Conservation (phyloP, 2,329 filamentous ascomycete genomes). For the Ophiostoma pallidulum region DNA sequence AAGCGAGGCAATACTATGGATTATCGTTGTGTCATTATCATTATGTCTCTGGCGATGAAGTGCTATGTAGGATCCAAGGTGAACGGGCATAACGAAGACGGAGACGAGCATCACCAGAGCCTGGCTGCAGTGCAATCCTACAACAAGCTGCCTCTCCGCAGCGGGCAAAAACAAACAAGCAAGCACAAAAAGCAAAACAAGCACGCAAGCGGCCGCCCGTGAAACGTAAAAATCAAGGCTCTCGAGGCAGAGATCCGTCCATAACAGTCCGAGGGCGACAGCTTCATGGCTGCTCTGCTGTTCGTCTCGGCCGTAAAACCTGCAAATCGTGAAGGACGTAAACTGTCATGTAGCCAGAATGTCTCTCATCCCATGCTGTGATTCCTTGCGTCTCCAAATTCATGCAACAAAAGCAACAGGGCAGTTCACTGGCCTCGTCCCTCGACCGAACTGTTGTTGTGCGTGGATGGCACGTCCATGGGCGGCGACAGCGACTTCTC, state of each 20-base stretch:
- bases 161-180: no score
- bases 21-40: constrained; percentile 14
- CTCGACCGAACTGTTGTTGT: neutral
- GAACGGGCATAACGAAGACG: neutral
- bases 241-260: no score
- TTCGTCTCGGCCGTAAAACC: neutral
- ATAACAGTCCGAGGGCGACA: no score
- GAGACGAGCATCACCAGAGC: constrained; percentile 1
- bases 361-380: neutral
- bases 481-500: constrained; percentile 63
- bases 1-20: no score
- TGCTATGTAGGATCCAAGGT: neutral
- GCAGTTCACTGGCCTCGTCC: neutral
- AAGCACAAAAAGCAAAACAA: no score
- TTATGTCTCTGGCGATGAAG: neutral
- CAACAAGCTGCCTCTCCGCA: no score
- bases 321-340: neutral
- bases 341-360: neutral
- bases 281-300: neutral
- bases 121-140: no score
- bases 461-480: constrained; percentile 11
- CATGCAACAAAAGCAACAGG: neutral
- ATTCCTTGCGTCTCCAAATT: neutral
- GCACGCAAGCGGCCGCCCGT: no score
- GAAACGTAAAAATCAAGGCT: no score